These are phyloP conservation scores for Colletotrichum sp. DNA, from an alignment of 2,329 filamentous ascomycete species.

Conservation along the genomic window DNA sequence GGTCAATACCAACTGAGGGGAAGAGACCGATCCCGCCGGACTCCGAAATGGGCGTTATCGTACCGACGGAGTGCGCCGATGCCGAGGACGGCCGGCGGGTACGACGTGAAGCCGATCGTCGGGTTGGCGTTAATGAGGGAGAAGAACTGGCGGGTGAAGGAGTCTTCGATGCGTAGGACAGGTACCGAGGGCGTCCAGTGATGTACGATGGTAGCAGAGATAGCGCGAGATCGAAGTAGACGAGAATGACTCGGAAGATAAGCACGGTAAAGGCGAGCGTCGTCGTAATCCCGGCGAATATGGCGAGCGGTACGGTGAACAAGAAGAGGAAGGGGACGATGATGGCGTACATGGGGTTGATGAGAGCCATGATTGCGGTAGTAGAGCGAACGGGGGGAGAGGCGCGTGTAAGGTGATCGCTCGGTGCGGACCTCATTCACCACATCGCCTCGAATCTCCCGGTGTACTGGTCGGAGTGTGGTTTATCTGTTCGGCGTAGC, in stretches of 20 bases:
- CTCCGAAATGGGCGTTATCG: slow-evolving; percentile 24
- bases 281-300: slow-evolving; percentile 69
- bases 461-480: not conserved
- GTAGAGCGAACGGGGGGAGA: not conserved
- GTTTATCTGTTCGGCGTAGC: not conserved
- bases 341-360: slow-evolving; percentile 61
- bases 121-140: slow-evolving; percentile 22
- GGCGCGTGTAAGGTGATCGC: not conserved
- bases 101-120: slow-evolving; percentile 11
- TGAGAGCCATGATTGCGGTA: slow-evolving; percentile 49
- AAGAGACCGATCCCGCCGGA: slow-evolving; percentile 44
- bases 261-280: slow-evolving; percentile 66
- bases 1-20: slow-evolving; percentile 54
- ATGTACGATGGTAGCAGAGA: slow-evolving; percentile 64
- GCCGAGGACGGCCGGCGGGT: slow-evolving; percentile 9
- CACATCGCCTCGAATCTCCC: not conserved
- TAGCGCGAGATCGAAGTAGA: slow-evolving; percentile 68
- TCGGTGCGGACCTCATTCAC: not conserved
- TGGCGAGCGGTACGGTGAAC: slow-evolving; percentile 66
- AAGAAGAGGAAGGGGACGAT: slow-evolving; percentile 67
- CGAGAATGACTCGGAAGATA: slow-evolving; percentile 62
- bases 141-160: slow-evolving; percentile 19
- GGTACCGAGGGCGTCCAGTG: slow-evolving; percentile 39
- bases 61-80: slow-evolving; percentile 1
- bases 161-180: slow-evolving; percentile 31